phyloP scores from a whole-genome alignment of 2,329 filamentous ascomycete species.

The Sarocladiaceae sp. region DNA sequence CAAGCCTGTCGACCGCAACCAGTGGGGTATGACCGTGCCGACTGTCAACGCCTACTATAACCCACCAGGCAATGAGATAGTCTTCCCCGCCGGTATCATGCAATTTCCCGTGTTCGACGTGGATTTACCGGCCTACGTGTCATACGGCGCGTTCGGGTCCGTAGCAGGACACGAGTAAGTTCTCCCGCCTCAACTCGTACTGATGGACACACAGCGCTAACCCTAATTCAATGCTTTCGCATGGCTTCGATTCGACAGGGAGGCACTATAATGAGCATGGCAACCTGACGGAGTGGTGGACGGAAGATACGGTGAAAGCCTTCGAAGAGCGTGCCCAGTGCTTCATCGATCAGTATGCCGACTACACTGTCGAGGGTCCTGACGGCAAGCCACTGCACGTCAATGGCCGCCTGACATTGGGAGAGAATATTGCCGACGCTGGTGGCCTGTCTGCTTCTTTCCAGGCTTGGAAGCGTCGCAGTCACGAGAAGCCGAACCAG shows the following conservation, averaged over 20 bases:
- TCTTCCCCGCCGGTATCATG: conserved; percentile 59
- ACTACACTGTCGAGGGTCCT: conserved; percentile 54
- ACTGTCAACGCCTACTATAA: conserved; percentile 67
- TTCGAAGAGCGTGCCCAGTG: conserved; percentile 59
- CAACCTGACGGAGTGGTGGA: conserved; percentile 66
- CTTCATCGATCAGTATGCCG: conserved; percentile 63
- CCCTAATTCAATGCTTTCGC: too few species aligned
- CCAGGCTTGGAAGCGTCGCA: conserved; percentile 59
- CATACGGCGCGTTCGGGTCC: conserved; percentile 65
- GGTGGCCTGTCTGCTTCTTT: conserved; percentile 62
- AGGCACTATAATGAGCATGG: conserved; percentile 61
- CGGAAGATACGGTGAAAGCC: conserved; percentile 49
- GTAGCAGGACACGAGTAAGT: conserved; percentile 66
- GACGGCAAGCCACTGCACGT: conserved; percentile 55
- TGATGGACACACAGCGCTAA: too few species aligned
- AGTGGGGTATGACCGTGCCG: conserved; percentile 57
- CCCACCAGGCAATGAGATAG: conserved; percentile 61
- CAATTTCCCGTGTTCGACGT: conserved; percentile 64
- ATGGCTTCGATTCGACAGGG: conserved; percentile 65
- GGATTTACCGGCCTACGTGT: conserved; percentile 58
- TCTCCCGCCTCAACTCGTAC: too few species aligned
- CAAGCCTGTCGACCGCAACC: conserved; percentile 54
- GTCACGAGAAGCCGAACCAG: conserved; percentile 44
- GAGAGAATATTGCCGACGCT: conserved; percentile 69
- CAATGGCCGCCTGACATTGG: conserved; percentile 59